Base-by-base conservation (phyloP, 1,139 yeast genomes). In the Pichiaceae sp. region DNA sequence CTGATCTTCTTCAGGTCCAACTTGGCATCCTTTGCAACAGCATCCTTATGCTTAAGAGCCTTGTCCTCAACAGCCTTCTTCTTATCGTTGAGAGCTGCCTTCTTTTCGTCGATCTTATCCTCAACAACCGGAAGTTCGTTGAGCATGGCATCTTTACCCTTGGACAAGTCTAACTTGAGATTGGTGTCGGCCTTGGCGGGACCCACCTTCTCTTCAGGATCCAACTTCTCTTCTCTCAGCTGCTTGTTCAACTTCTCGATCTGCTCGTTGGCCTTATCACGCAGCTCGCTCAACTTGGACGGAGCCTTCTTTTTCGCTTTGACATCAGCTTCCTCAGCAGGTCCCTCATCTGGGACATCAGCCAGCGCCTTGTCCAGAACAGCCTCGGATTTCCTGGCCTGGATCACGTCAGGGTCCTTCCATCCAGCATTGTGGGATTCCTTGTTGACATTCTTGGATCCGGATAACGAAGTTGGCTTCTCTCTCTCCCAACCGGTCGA, bases 401-500 rank as follows among this genome's bases (percentile, higher is more conserved):
- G 9, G 8, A 7, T 15, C 9, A 16, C 31, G 5, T 17, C 17
- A 11, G 15, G 12, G 24, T 21, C 9, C 24, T 21, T 21, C 24
- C 24, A 21, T 21, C 24, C 24, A 24, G 56, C 48, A 21, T 7
- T 7, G 24, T 21, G 24, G 9, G 9, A 7, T 7, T 21, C 24
- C 11, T n/a, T n/a, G n/a, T n/a, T n/a, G n/a, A n/a, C n/a, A n/a
- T n/a, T n/a, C n/a, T n/a, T n/a, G n/a, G n/a, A n/a, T n/a, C n/a
- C n/a, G n/a, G n/a, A n/a, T n/a, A n/a, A n/a, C 15, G 9, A 9
- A 7, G 16, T 26, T 9, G 18, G n/a, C 23, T 25, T 15, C 31
- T 26, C 43, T 35, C 53, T 46, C 8, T 21, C 31, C 87, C 91
- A 82, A 0, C 85, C 86, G 2, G 89, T 81, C 38, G 66, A 65